Evolutionary conservation across 495 filamentous ascomycete genomes (phyloP).

Genomic region (Neurospora sp.): DNA sequence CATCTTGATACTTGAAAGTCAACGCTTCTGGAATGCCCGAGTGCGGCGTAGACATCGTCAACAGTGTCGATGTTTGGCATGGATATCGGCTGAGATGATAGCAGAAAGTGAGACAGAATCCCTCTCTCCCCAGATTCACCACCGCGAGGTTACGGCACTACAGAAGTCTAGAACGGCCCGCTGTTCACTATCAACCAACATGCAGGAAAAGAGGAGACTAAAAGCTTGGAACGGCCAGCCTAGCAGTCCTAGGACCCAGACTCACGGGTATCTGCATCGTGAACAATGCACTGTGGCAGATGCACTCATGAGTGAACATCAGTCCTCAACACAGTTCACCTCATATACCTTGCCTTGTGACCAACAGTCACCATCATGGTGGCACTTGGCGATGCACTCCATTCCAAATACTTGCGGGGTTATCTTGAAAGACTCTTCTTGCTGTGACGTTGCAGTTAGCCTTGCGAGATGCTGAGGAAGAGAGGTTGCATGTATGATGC

Average conservation of each 20-base stretch:
- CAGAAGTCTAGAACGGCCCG: neutral
- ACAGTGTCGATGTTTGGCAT: neutral
- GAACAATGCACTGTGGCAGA: neutral
- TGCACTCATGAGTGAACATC: neutral
- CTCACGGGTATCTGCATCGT: neutral
- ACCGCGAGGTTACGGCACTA: neutral
- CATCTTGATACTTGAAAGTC: neutral
- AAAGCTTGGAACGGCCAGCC: neutral
- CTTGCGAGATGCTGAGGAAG: neutral
- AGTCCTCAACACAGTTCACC: neutral
- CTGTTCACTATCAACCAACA: neutral
- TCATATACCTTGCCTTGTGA: neutral
- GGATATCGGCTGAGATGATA: neutral
- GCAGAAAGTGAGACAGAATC: neutral
- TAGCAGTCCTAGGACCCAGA: neutral
- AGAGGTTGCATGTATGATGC: neutral
- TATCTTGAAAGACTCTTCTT: neutral
- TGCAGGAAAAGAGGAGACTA: neutral
- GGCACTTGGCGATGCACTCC: neutral
- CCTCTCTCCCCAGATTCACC: neutral
- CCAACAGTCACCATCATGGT: neutral
- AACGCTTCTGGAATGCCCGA: neutral
- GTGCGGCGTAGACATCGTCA: neutral
- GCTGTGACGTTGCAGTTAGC: neutral
- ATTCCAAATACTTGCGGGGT: neutral